Percentiles rank a stretch among this genome's conserved stretches.
phyloP scores from a whole-genome alignment of 2,329 filamentous ascomycete species.

The Xylariaceae sp. region DNA sequence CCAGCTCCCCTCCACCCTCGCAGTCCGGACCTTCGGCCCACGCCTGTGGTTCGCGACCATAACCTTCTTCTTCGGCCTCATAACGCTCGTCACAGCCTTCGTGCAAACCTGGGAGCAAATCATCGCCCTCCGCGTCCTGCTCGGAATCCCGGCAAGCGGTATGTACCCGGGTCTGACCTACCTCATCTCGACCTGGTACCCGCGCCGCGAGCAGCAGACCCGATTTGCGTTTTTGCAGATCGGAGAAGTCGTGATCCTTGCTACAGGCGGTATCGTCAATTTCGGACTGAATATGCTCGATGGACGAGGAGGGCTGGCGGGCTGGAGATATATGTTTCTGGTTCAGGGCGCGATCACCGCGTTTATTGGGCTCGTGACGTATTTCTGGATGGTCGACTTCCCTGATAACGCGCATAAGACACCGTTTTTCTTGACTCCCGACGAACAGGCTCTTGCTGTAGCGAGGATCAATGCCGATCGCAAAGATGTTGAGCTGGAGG shows the following conservation, averaged over 20 bases:
- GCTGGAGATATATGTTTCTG: slow-evolving; percentile 68
- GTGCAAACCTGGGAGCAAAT: slow-evolving; percentile 65
- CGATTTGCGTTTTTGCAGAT: slow-evolving; percentile 62
- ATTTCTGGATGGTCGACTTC: slow-evolving; percentile 70
- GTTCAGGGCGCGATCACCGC: slow-evolving; percentile 61
- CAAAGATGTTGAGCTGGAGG: slow-evolving; percentile 53
- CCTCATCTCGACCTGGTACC: slow-evolving; percentile 57
- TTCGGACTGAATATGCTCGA: slow-evolving; percentile 63
- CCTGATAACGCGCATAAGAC: slow-evolving; percentile 57
- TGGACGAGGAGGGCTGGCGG: slow-evolving; percentile 50
- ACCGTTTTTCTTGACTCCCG: slow-evolving; percentile 52
- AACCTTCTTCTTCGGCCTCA: slow-evolving; percentile 56
- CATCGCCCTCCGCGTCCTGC: slow-evolving; percentile 61
- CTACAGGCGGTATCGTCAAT: slow-evolving; percentile 64
- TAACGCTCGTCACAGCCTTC: slow-evolving; percentile 66
- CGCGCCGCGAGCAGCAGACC: slow-evolving; percentile 60
- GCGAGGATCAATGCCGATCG: slow-evolving; percentile 57
- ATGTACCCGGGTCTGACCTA: slow-evolving; percentile 51
- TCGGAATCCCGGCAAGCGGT: slow-evolving; percentile 59
- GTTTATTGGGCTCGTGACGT: slow-evolving; percentile 56
- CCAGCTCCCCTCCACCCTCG: slow-evolving; percentile 64
- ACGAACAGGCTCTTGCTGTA: slow-evolving; percentile 54
- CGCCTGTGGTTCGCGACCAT: slow-evolving; percentile 62
- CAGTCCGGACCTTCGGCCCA: slow-evolving; percentile 61
- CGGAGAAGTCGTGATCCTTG: slow-evolving; percentile 61